Evolutionary conservation across 1,139 yeast species (phyloP).

Genomic region (Debaryomyces sp.): DNA sequence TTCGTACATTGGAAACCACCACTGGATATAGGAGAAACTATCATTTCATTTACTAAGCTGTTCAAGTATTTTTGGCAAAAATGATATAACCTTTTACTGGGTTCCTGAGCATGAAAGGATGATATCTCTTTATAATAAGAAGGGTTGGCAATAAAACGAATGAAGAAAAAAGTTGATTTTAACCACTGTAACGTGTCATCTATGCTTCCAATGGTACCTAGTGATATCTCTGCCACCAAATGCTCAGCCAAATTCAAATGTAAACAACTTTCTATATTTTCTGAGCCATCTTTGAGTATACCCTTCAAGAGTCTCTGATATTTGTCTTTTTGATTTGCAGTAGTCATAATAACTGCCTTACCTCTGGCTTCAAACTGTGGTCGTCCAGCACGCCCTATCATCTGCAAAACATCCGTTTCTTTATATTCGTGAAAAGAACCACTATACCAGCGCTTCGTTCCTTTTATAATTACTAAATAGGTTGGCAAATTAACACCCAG

Average conservation of each 20-base stretch:
- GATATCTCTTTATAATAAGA: slow-evolving; percentile 31
- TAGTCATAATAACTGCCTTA: slow-evolving; percentile 56
- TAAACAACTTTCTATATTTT: slow-evolving; percentile 52
- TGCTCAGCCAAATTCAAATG: slow-evolving; percentile 48
- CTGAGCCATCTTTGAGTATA: slow-evolving; percentile 16
- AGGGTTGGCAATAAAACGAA: slow-evolving; percentile 44
- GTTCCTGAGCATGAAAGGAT: slow-evolving; percentile 13
- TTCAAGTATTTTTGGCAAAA: slow-evolving; percentile 32
- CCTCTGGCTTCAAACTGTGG: slow-evolving; percentile 58
- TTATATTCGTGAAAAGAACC: slow-evolving; percentile 53
- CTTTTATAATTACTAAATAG: slow-evolving; percentile 59
- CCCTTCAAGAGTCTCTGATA: slow-evolving; percentile 49
- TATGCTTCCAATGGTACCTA: slow-evolving; percentile 40
- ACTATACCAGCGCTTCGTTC: slow-evolving; percentile 55
- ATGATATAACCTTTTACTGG: slow-evolving; percentile 26
- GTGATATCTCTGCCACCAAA: slow-evolving; percentile 51
- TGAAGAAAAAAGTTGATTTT: slow-evolving; percentile 52
- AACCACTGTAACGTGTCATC: slow-evolving; percentile 50
- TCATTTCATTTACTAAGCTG: slow-evolving; percentile 25
- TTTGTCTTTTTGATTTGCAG: slow-evolving; percentile 28
- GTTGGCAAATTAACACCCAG: slow-evolving; percentile 68
- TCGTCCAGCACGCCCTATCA: slow-evolving; percentile 64
- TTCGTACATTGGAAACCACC: slow-evolving; percentile 28
- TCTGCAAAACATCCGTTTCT: slow-evolving; percentile 59
- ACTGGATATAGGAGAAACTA: slow-evolving; percentile 21